Evolutionary conservation across 257 asterid species (phyloP), one percentile per base, ranked within the genome.

Genomic region (Solanum appendiculatum): DNA sequence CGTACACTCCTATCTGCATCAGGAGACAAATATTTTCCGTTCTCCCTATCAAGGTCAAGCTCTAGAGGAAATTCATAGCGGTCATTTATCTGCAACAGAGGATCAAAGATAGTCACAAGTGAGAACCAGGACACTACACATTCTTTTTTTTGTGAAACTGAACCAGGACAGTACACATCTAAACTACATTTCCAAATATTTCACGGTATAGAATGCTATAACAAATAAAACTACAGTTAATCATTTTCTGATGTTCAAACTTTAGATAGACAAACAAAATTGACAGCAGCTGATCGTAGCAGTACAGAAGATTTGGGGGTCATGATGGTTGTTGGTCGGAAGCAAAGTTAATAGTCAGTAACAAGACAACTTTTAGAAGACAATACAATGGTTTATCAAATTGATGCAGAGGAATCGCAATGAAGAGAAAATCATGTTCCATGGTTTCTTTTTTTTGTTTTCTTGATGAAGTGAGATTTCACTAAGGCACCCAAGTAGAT

Each of bases 41-140:
- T 90, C 81, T 93, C 99, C 91, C 95, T 93, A 89, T 97, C 99
- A 87, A 97, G 95, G 91, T 97, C 99, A 87, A 97, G 99, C 91
- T 95, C 98, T 91, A 95, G 91, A 23, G 99, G 99, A 85, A 97
- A 97, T 90, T 95, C 99, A 91, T 97, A 95, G 54, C 98, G 98
- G 78, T 97, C 99, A 90, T 97, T 97, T 91, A 97, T 96, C 99
- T 97, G 96, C 91, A 92, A 77, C 77, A 88, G 82, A 27, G 86
- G 86, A 70, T 51, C 36, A 86, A 89, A 51, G 73, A 88, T 86
- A 54, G 69, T n/a, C 58, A 77, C n/a, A 31, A 25, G 60, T 74
- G 63, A 63, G 56, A 58, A 77, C 56, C 63, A 6, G 73, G 40
- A 29, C 58, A 75, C 48, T 29, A 48, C 11, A 80, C 84, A 16